Percentiles rank a stretch among this genome's conserved stretches.
These are phyloP conservation scores for Neonectria sp. DNA, from an alignment of 2,329 filamentous ascomycete species.

Conservation along the genomic window DNA sequence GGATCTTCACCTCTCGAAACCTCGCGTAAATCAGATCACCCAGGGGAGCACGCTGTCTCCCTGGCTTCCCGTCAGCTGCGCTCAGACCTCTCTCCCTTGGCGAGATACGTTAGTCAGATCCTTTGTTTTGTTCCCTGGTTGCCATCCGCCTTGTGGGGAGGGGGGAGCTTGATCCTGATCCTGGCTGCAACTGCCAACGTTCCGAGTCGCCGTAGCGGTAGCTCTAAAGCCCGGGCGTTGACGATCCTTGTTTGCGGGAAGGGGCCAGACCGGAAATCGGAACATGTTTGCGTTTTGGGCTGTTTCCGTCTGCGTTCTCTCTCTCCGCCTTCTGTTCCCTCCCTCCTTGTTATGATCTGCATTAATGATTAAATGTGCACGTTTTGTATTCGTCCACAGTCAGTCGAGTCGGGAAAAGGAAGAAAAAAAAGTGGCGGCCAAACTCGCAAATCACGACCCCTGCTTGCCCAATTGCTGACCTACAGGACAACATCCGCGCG, in stretches of 20 bases:
- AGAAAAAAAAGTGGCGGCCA: not conserved
- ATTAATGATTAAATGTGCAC: not conserved
- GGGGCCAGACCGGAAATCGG: slow-evolving; percentile 6
- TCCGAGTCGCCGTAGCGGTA: slow-evolving; percentile 5
- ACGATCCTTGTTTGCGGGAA: not conserved
- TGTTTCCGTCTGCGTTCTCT: not conserved
- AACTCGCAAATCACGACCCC: not conserved
- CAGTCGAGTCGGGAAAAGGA: no score
- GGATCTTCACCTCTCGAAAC: not conserved
- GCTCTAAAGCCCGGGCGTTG: not conserved
- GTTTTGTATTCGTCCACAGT: not conserved
- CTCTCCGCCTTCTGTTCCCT: not conserved
- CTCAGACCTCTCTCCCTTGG: slow-evolving; percentile 2
- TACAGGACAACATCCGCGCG: no score
- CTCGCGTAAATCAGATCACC: not conserved
- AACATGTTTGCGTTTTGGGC: slow-evolving; percentile 17
- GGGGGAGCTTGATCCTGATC: not conserved
- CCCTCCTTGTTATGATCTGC: not conserved
- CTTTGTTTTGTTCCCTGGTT: not conserved
- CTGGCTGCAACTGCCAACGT: slow-evolving; percentile 2
- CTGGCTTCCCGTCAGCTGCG: slow-evolving; percentile 6
- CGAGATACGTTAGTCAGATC: not conserved
- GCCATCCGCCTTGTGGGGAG: slow-evolving; percentile 8
- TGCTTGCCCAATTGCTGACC: not conserved
- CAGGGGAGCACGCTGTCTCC: not conserved